Base-by-base conservation (phyloP, 495 filamentous ascomycete species). In the Aeminium ludgeri region DNA sequence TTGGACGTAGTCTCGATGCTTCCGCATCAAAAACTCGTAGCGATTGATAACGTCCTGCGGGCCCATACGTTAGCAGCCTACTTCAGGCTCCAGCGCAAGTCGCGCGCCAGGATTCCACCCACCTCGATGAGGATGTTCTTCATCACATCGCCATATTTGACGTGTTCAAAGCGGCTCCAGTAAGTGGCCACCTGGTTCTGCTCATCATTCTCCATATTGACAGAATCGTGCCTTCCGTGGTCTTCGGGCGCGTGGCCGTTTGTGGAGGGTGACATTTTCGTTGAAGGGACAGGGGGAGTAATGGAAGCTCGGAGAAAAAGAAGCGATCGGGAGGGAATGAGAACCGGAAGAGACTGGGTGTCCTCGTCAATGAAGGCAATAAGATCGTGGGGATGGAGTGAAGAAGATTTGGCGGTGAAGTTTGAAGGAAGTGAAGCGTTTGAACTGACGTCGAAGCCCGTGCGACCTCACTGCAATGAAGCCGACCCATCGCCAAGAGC, bases 51-150 rank as follows among this genome's bases (percentile, higher is more conserved):
- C 17, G 16, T 51, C 48, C 40, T 51, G 19, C 23, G 2, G 15
- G 15, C 4, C 23, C 8, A 8, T 25, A 3, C 2, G 36, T 45
- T 35, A 44, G 33, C 10, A 5, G 31, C 28, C 2, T 6, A 20
- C 13, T 12, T 4, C 1, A 30, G 23, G 23, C 23, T 25, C 8
- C 23, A 25, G 8, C 23, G 23, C 23, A 25, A 8, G 23, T 8
- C 23, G 23, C 23, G 23, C 23, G 8, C 8, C 3, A 8, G 8
- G 3, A 8, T 25, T 25, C 8, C 23, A 25, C 23, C 23, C 19
- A 45, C 46, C 41, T 45, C 41, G 29, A 50, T 12, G 23, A 50
- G 39, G 10, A 19, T 13, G 25, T 50, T 50, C 43, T 45, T 43
- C 34, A 41, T 13, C 17, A 32, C 16, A 39, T 46, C 43, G 7